phyloP scores from a whole-genome alignment of 345 rosid species.

The Geranium rotundifolium region DNA sequence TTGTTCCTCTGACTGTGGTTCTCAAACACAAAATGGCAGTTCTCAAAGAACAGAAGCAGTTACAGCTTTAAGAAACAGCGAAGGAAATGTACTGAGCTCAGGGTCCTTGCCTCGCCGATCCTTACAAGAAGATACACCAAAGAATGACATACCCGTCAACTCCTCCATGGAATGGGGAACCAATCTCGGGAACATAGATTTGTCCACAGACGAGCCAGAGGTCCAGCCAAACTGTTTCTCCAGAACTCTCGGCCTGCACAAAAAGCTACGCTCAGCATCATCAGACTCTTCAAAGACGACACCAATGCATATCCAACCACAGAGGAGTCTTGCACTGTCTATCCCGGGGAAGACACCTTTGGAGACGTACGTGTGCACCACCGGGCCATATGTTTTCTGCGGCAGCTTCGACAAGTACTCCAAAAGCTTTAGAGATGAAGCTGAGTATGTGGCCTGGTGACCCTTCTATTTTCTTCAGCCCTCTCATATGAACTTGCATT shows the following conservation, averaged over 20 bases:
- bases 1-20: slow-evolving; percentile 25
- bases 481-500: neutral
- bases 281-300: slow-evolving; percentile 12
- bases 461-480: neutral
- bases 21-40: slow-evolving; percentile 20
- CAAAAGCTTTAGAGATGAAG: slow-evolving; percentile 14
- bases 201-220: slow-evolving; percentile 21
- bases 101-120: slow-evolving; percentile 30
- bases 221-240: slow-evolving; percentile 34
- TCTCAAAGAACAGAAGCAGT: slow-evolving; percentile 23
- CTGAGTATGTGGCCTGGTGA: slow-evolving; percentile 22
- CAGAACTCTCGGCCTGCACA: slow-evolving; percentile 21
- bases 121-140: slow-evolving; percentile 19
- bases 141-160: slow-evolving; percentile 12
- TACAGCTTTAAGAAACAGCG: slow-evolving; percentile 51
- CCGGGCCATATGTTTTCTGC: slow-evolving; percentile 15
- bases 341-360: slow-evolving; percentile 17
- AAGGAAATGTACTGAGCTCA: slow-evolving; percentile 63
- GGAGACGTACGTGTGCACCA: slow-evolving; percentile 11
- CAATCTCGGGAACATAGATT: slow-evolving; percentile 7
- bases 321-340: slow-evolving; percentile 24
- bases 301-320: slow-evolving; percentile 11
- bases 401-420: slow-evolving; percentile 10
- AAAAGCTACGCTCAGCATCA: slow-evolving; percentile 11
- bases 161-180: slow-evolving; percentile 20